Evolutionary conservation across 257 asterid genomes (phyloP), one percentile per base, ranked within the genome.

Genomic region (Sherardia arvensis): DNA sequence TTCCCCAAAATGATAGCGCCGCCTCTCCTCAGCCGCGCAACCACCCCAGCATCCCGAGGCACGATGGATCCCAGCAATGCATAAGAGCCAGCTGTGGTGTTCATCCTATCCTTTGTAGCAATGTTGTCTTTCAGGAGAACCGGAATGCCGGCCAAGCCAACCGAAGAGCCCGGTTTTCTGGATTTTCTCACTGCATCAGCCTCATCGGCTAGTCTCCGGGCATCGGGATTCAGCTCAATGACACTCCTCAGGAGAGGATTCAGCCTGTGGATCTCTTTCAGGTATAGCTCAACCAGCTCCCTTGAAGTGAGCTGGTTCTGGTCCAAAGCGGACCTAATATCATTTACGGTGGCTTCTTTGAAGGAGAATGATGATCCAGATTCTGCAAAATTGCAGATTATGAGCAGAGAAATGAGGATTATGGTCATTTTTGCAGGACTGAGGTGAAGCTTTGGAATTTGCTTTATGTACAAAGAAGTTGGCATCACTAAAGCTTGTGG

Each of bases 171-270:
- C 51, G 51, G 51, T 43, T 43, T 43, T 6, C 7, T 1, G 51
- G 21, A n/a, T 43, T 43, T 43, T 43, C 69, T 77, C 29, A 74
- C 81, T 9, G 23, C n/a, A 57, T 80, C 86, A 5, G 86, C 83
- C 36, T 73, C 66, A 22, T 74, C 81, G 7, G 81, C 78, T 11
- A 67, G 74, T 43, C 21, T 26, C n/a, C 78, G 72, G 18, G 84
- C 90, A 70, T 80, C 83, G 0, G 84, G 86, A 69, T 80, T 83
- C 53, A 83, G 73, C 62, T 83, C 86, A 27, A 80, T 83, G 5
- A 83, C 80, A 23, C 75, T 77, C 60, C 77, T 81, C 10, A 83
- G 85, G 34, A 72, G n/a, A 4, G 87, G 82, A 36, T 81, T 84
- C 5, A 76, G 73, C 32, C 36, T 63, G 6, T 38, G 29, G 63